Base-by-base conservation (phyloP, 441 rosid species). In the Eruca vesicaria region DNA sequence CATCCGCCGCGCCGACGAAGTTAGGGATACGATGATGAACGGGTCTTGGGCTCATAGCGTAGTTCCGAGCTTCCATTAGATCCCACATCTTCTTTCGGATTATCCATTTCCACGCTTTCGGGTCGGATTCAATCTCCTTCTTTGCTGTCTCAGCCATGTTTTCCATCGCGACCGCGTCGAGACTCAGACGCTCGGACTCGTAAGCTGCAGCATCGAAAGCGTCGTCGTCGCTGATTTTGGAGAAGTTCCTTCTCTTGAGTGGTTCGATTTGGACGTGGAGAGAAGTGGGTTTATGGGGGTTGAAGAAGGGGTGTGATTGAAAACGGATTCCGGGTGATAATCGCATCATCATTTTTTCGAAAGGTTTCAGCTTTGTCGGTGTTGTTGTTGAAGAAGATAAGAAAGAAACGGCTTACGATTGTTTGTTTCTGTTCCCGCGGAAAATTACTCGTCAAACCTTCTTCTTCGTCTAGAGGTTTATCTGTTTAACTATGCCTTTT, bases 41-140 rank as follows among this genome's bases (percentile, higher is more conserved):
- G 19, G 98, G 97, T 63, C 97, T 81, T 33, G 97, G 98, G 59
- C 80, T 94, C 85, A 88, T 91, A 4, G 97, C 86, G 59, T 86
- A 50, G 61, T 89, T 86, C 29, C 80, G 79, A 56, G 89, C 82
- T 82, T 92, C 98, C 97, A 94, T 90, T 19, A 88, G 78, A 79
- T 92, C 97, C 97, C 98, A 94, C 72, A 90, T 81, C 61, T 84
- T 79, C 84, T 87, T 90, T 2, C 97, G 81, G 75, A 94, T 89
- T 1, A 80, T 70, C 98, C 98, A 94, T 78, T 92, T 94, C 98
- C 98, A 92, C 12, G 95, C 95, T 82, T 81, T 88, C n/a, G 97
- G 90, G 59, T 87, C 91, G 19, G 80, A 69, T 23, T 83, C 85
- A 45, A 73, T 76, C 64, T 82, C 88, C 55, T 82, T 74, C 68